Evolutionary conservation across 2,329 filamentous ascomycete genomes (phyloP).

Genomic region (Paecilomyces formosus): DNA sequence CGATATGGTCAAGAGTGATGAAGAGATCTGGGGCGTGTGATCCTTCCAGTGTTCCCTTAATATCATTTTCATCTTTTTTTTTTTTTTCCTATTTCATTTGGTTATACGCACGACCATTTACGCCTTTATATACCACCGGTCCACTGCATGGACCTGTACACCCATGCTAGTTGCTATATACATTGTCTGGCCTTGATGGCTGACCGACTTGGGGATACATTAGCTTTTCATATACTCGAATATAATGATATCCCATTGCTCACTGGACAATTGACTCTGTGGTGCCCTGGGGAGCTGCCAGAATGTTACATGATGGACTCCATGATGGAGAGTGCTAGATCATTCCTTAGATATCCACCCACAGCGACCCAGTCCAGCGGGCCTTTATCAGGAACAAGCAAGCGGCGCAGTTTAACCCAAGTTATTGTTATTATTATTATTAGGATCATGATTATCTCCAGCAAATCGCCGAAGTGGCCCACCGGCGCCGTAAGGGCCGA

Average conservation of each 20-base stretch:
- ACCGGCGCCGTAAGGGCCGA: not conserved
- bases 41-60: not conserved
- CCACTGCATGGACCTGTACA: not conserved
- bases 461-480: not conserved
- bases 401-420: too few species aligned
- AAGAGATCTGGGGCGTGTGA: constrained; percentile 38
- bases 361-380: not conserved
- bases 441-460: too few species aligned
- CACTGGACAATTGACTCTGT: not conserved
- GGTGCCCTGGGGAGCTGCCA: not conserved
- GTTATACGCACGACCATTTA: not conserved
- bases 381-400: not conserved
- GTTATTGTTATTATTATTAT: too few species aligned
- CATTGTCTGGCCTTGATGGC: not conserved
- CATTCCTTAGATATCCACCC: not conserved
- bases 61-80: not conserved
- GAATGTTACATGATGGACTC: not conserved
- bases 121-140: not conserved
- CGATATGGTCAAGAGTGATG: constrained; percentile 38
- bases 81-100: not conserved
- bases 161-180: not conserved
- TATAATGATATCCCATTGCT: not conserved
- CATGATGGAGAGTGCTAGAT: not conserved
- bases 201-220: not conserved
- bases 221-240: not conserved